Evolutionary conservation across 129 eudicot genomes (phyloP).

Genomic region (Logfia minima): DNA sequence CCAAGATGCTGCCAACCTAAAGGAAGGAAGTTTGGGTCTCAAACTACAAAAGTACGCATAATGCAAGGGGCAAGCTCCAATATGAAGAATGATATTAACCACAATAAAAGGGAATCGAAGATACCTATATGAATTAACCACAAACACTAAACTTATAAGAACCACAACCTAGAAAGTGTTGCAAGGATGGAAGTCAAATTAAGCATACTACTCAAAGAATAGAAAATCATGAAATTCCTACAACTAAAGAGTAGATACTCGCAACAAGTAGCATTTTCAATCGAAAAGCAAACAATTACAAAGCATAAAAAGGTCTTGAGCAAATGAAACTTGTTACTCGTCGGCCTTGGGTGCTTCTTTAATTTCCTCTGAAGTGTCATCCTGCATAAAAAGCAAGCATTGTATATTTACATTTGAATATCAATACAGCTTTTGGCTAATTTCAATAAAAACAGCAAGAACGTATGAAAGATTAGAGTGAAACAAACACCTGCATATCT

Average conservation of each 20-base stretch:
- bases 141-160: constrained; percentile 20
- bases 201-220: constrained; percentile 18
- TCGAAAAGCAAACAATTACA: constrained; percentile 44
- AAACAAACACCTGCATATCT: constrained; percentile 69
- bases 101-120: not conserved
- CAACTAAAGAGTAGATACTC: constrained; percentile 41
- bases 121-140: constrained; percentile 20
- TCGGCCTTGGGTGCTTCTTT: constrained; percentile 84
- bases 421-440: not conserved
- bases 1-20: constrained; percentile 16
- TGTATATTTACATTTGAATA: not conserved
- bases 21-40: not conserved
- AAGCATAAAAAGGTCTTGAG: constrained; percentile 35
- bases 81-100: constrained; percentile 4
- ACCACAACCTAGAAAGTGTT: constrained; percentile 26
- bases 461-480: not conserved
- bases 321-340: constrained; percentile 40
- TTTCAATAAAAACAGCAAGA: not conserved
- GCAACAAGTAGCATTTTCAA: constrained; percentile 48
- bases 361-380: constrained; percentile 70
- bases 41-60: not conserved
- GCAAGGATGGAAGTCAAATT: constrained; percentile 25
- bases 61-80: not conserved
- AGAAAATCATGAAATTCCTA: constrained; percentile 44
- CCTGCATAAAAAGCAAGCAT: constrained; percentile 39